phyloP scores from a whole-genome alignment of 2,329 filamentous ascomycete genomes.

The Mycogone perniciosa region DNA sequence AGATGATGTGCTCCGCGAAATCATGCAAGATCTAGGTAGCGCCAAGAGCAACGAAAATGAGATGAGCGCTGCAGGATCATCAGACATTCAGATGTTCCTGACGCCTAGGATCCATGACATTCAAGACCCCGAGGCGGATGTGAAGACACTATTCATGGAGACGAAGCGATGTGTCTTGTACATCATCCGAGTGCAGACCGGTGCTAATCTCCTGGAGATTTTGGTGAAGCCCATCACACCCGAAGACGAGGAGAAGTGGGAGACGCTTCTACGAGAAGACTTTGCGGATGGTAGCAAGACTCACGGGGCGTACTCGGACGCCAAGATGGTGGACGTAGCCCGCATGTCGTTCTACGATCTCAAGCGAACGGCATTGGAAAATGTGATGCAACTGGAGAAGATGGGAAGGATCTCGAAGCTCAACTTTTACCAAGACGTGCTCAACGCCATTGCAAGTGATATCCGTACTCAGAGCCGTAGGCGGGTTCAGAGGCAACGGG shows the following conservation, averaged over 20 bases:
- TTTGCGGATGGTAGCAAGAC: conserved; percentile 60
- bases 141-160: conserved; percentile 94
- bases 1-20: conserved; percentile 84
- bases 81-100: conserved; percentile 85
- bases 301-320: conserved; percentile 82
- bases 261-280: conserved; percentile 73
- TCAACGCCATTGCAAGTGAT: conserved; percentile 93
- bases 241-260: conserved; percentile 89
- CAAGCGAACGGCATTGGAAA: conserved; percentile 88
- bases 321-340: conserved; percentile 82
- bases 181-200: conserved; percentile 93
- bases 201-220: conserved; percentile 88
- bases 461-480: conserved; percentile 96
- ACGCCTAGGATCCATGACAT: conserved; percentile 84
- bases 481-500: conserved; percentile 82
- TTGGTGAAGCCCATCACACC: conserved; percentile 80
- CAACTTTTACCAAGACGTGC: conserved; percentile 95
- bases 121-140: conserved; percentile 86
- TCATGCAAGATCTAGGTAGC: conserved; percentile 88
- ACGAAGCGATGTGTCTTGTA: conserved; percentile 96
- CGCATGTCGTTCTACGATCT: conserved; percentile 85
- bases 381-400: conserved; percentile 83
- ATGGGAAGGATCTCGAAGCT: conserved; percentile 80
- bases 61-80: conserved; percentile 76
- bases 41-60: conserved; percentile 96